Percentiles rank a stretch among this genome's conserved stretches.
These are phyloP conservation scores for Helotiales sp. DNA, from an alignment of 2,329 filamentous ascomycete genomes.

Conservation along the genomic window DNA sequence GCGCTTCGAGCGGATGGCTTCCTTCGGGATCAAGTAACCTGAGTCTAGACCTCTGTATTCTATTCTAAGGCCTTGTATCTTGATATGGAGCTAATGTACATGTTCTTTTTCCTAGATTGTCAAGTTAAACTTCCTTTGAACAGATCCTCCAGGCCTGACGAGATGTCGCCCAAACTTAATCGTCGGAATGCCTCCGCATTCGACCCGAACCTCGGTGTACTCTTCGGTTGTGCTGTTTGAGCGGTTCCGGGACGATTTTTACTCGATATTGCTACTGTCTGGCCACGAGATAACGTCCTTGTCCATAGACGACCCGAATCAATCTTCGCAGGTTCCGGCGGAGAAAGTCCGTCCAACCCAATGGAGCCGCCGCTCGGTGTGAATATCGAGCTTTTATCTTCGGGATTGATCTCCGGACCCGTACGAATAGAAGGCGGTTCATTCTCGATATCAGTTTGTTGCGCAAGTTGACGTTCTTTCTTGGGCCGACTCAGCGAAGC, in stretches of 20 bases:
- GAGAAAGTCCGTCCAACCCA: background rate
- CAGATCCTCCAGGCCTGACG: conserved; percentile 19
- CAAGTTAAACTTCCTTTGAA: conserved; percentile 6
- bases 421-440: background rate
- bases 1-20: background rate
- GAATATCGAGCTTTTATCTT: background rate
- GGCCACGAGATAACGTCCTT: background rate
- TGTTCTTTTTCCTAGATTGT: background rate
- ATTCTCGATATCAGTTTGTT: background rate
- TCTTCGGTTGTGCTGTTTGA: conserved; percentile 4
- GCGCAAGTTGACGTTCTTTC: background rate
- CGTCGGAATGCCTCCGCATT: conserved; percentile 15
- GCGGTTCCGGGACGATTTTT: conserved; percentile 6
- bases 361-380: background rate
- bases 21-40: background rate
- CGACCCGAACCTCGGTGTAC: background rate
- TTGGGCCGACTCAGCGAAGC: background rate
- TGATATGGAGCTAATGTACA: conserved; percentile 2
- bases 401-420: background rate
- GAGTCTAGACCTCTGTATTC: background rate
- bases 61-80: background rate
- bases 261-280: background rate
- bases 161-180: conserved; percentile 28
- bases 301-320: conserved; percentile 1
- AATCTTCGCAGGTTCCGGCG: background rate